Percentiles rank a stretch among this genome's conserved stretches.
Evolutionary conservation across 1,139 yeast species (phyloP).

Genomic region (Pichia inconspicua): DNA sequence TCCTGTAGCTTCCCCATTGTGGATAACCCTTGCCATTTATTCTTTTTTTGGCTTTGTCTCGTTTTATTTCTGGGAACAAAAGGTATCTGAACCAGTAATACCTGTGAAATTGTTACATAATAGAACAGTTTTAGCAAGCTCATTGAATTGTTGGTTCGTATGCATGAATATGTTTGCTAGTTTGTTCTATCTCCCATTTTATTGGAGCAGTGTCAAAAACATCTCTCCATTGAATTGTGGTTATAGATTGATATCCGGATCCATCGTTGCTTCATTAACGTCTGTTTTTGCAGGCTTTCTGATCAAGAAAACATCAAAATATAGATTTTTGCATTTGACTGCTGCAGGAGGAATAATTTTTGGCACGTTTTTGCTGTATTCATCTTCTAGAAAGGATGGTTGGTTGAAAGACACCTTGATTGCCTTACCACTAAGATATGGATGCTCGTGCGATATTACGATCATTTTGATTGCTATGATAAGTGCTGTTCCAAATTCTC

Average conservation of each 20-base stretch:
- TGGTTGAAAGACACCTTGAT: conserved; percentile 31
- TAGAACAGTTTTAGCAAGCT: conserved; percentile 26
- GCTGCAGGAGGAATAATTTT: conserved; percentile 25
- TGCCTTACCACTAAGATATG: conserved; percentile 34
- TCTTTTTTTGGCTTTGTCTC: conserved; percentile 16
- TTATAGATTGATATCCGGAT: conserved; percentile 30
- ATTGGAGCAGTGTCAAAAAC: conserved; percentile 26
- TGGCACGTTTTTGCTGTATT: conserved; percentile 23
- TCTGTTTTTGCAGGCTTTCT: conserved; percentile 26
- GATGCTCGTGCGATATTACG: conserved; percentile 36
- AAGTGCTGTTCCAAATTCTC: conserved; percentile 36
- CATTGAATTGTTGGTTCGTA: conserved; percentile 30
- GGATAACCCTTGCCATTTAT: conserved; percentile 21
- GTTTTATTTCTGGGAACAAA: conserved; percentile 20
- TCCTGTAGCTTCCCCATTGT: conserved; percentile 34
- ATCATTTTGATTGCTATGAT: conserved; percentile 39
- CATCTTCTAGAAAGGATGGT: conserved; percentile 11
- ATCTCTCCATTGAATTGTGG: conserved; percentile 26
- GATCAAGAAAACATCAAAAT: conserved; percentile 25
- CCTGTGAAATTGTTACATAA: conserved; percentile 26
- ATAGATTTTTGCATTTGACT: conserved; percentile 19
- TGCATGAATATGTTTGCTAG: conserved; percentile 28
- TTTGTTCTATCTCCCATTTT: conserved; percentile 27
- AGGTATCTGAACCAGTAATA: conserved; percentile 26
- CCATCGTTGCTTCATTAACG: conserved; percentile 24